Evolutionary conservation across 2,329 filamentous ascomycete species (phyloP), one percentile per base, ranked within the genome.

Genomic region (Exophiala phaeomuriformis): DNA sequence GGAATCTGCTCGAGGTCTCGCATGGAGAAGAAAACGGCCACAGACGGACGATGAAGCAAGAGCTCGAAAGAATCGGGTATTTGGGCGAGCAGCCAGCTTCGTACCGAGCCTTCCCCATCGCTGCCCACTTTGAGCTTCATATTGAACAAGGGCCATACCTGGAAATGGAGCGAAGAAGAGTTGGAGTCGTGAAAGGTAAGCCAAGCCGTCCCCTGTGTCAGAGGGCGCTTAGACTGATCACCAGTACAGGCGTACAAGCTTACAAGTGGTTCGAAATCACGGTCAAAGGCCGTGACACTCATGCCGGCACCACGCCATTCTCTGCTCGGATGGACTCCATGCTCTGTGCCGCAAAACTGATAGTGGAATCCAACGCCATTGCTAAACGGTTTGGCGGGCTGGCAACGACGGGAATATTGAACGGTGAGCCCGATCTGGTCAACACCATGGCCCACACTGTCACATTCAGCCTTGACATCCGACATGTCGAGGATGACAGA

Each of bases 91-190:
- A 75, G 0, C 75, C 77, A 5, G 79, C 79, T 27, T 81, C 75
- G 49, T 75, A 84, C 66, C 72, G 77, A 57, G 72, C 75, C 32
- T 80, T 77, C 10, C 85, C 84, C 0, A 82, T 91, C 69, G 84
- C 80, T 5, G 86, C 85, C 0, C 86, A 91, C 67, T 91, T 93
- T 64, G 87, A 93, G 68, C 75, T 93, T 8, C 88, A 93, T 65
- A 91, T 93, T 48, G 89, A 94, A 67, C 89, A 95, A 66, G 86
- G 87, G 0, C 86, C 87, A 0, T 80, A 88, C 35, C 76, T 94
- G 0, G 83, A 90, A 63, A 77, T 77, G n/a, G 76, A 79, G 35
- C 71, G 76, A 32, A 77, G 82, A 61, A 83, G 83, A 52, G 77
- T 91, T 47, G 84, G 85, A 10, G 77, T 88, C 4, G 86, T 90